Conservation (phyloP, 225 moss, liverwort and hornwort genomes). For the Polytrichum commune region DNA sequence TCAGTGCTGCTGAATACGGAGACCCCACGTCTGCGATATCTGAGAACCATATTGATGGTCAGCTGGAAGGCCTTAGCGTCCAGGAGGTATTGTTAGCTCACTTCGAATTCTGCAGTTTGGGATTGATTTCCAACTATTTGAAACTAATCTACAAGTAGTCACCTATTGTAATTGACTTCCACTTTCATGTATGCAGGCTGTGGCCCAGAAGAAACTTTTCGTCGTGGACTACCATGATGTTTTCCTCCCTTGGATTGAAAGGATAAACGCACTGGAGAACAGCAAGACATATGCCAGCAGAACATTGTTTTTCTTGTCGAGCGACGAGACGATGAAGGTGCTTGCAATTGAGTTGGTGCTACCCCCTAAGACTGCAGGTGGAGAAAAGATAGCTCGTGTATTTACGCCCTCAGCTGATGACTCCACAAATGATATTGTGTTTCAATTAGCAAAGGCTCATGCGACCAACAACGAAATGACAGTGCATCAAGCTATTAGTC, state of each 20-base stretch:
- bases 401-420: conserved; percentile 23
- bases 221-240: conserved; percentile 36
- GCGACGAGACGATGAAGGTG: conserved; percentile 39
- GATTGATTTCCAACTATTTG: not conserved
- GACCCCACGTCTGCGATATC: conserved; percentile 36
- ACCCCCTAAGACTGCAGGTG: conserved; percentile 9
- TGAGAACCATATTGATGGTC: conserved; percentile 21
- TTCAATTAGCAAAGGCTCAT: conserved; percentile 49
- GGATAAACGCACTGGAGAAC: conserved; percentile 29
- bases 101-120: not conserved
- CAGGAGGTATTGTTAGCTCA: conserved; percentile 20
- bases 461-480: conserved; percentile 46
- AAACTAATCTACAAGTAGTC: not conserved
- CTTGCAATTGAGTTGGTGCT: conserved; percentile 64
- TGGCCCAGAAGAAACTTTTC: conserved; percentile 39
- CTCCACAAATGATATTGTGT: conserved; percentile 23
- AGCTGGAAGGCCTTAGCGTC: conserved; percentile 34
- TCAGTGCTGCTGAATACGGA: conserved; percentile 19
- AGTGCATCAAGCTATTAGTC: conserved; percentile 42
- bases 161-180: not conserved
- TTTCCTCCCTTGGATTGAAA: conserved; percentile 48
- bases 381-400: conserved; percentile 17
- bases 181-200: conserved; percentile 14
- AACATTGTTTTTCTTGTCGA: conserved; percentile 43
- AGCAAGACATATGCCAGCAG: conserved; percentile 47